Base-by-base conservation (phyloP, 164 flowering plant species). In the Santalum album region DNA sequence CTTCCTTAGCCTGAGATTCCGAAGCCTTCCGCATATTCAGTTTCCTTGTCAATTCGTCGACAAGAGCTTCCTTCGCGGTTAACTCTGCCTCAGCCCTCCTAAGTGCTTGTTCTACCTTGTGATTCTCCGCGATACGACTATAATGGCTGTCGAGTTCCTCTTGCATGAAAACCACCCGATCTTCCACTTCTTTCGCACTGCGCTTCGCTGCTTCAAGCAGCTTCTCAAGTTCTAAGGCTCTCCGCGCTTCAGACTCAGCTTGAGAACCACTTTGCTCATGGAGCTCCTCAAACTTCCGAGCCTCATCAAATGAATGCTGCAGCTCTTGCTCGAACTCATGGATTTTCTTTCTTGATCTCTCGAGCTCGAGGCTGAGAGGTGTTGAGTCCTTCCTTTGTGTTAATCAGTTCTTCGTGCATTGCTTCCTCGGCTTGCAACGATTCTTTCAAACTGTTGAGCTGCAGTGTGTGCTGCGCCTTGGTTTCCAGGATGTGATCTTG, bases 201-300 rank as follows among this genome's bases (percentile, higher is more conserved):
- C 48, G 10, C 62, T 79, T 80, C 6, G 96, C 76, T 27, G 51
- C 23, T 51, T 86, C 82, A 57, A 87, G 89, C 64, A 79, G 53
- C 59, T 63, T 76, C 67, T 85, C 94, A 36, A 83, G 75, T 65
- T 90, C 96, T 51, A 67, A 49, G 20, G 91, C 91, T 69, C 60
- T 81, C 57, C 76, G 70, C 9, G 72, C 59, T 73, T 86, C 92
- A 12, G 74, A 57, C 25, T 78, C 92, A 19, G 87, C 90, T 59
- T 61, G 75, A 26, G 69, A 74, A 27, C 81, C 82, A 58, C 80
- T 81, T 62, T 81, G 62, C 56, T 67, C 73, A 54, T 80, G 84
- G 68, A 82, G 68, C 57, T 78, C 87, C 65, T 84, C 91, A 52
- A 72, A 90, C 58, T 75, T 84, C 24, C 19, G 59, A 48, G 79